phyloP scores from a whole-genome alignment of 495 filamentous ascomycete species.

The Penicillium bovifimosum region DNA sequence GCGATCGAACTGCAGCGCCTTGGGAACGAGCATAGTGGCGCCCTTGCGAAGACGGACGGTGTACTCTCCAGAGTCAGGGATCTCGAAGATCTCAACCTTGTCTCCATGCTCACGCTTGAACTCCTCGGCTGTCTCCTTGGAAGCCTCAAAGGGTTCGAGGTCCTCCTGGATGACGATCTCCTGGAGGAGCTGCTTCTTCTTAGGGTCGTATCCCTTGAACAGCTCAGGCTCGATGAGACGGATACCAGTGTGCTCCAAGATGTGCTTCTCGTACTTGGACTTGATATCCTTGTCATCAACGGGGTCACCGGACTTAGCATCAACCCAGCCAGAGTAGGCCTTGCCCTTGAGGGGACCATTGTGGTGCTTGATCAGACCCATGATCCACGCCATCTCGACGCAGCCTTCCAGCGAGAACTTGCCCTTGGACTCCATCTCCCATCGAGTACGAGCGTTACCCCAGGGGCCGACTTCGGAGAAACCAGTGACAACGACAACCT shows the following conservation, averaged over 20 bases:
- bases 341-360: conserved; percentile 98
- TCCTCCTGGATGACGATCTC: conserved; percentile 97
- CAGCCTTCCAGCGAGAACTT: conserved; percentile 97
- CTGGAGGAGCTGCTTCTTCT: conserved; percentile 96
- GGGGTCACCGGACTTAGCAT: conserved; percentile 86
- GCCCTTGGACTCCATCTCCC: conserved; percentile 98
- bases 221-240: conserved; percentile 96
- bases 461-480: conserved; percentile 96
- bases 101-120: conserved; percentile 96
- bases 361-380: conserved; percentile 98
- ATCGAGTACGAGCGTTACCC: conserved; percentile 96
- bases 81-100: conserved; percentile 95
- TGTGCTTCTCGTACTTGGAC: conserved; percentile 90
- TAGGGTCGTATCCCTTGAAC: conserved; percentile 95
- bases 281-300: conserved; percentile 99
- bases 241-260: conserved; percentile 95
- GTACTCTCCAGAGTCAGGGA: conserved; percentile 91
- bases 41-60: conserved; percentile 92
- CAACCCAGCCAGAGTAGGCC: conserved; percentile 95
- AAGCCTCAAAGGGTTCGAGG: conserved; percentile 92
- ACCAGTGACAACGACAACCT: conserved; percentile 94
- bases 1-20: conserved; percentile 94
- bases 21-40: conserved; percentile 88
- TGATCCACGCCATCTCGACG: conserved; percentile 99
- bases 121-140: conserved; percentile 94